Evolutionary conservation across 78 protist genomes (phyloP).

Genomic region (Chrysochromulina parva): DNA sequence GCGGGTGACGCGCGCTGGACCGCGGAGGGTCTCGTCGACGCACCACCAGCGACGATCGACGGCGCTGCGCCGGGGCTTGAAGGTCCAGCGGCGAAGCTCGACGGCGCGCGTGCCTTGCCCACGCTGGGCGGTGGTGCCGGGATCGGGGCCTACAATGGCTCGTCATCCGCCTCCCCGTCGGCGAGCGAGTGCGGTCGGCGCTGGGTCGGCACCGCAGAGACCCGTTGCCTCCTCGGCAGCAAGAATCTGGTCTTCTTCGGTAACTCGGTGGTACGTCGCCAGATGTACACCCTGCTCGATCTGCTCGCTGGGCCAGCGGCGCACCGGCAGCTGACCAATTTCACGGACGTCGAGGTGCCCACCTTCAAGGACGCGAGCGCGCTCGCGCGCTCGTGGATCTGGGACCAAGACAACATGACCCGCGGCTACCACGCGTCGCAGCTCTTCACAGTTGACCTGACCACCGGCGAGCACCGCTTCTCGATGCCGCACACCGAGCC

Average conservation of each 20-base stretch:
- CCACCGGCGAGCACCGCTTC: background rate
- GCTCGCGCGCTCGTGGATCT: background rate
- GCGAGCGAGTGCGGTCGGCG: too few relatives aligned
- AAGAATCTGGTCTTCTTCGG: background rate
- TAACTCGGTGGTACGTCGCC: background rate
- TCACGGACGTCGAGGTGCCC: background rate
- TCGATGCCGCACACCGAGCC: background rate
- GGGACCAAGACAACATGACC: background rate
- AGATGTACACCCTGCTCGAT: constrained; percentile 11
- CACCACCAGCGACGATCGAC: too few relatives aligned
- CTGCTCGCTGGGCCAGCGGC: background rate
- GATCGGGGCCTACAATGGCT: too few relatives aligned
- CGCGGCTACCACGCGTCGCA: background rate
- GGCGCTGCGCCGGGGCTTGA: too few relatives aligned
- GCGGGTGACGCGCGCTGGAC: background rate
- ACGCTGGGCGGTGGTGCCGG: too few relatives aligned
- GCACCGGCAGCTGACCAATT: background rate
- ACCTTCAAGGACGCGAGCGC: background rate
- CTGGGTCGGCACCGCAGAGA: background rate
- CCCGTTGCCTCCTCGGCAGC: constrained; percentile 12
- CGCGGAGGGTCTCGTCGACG: background rate
- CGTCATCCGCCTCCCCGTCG: too few relatives aligned
- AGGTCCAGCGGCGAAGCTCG: too few relatives aligned
- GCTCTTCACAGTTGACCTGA: background rate
- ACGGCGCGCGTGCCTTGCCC: too few relatives aligned